Conservation (phyloP, 176 grass and related monocot species). For the Musa itinerans region DNA sequence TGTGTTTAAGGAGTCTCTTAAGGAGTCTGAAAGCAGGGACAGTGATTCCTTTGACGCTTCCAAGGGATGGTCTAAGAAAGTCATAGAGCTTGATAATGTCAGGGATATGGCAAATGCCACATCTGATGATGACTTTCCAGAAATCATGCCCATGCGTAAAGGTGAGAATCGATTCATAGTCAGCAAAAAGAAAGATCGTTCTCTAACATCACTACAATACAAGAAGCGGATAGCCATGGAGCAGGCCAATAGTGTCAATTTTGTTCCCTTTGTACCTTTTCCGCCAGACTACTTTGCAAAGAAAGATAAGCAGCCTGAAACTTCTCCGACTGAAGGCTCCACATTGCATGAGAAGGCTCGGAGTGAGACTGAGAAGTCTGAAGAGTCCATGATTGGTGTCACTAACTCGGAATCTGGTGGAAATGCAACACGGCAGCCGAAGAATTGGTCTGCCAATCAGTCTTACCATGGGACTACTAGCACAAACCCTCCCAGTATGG, state of each 20-base stretch:
- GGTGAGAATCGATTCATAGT: constrained; percentile 83
- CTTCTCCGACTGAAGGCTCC: constrained; percentile 29
- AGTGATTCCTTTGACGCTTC: constrained; percentile 18
- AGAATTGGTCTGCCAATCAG: constrained; percentile 21
- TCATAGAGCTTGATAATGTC: constrained; percentile 26
- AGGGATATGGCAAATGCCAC: constrained; percentile 27
- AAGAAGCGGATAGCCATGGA: constrained; percentile 64
- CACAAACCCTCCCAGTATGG: constrained; percentile 19
- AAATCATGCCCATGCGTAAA: constrained; percentile 79
- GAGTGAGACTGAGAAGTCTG: neutral
- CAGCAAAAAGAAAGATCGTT: constrained; percentile 84
- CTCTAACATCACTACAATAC: constrained; percentile 60
- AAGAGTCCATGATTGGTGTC: neutral
- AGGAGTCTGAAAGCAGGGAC: neutral
- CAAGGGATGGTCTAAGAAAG: constrained; percentile 41
- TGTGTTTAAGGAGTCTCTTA: neutral
- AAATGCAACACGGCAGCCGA: constrained; percentile 16
- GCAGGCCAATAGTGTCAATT: constrained; percentile 56
- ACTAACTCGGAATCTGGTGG: constrained; percentile 13
- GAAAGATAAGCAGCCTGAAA: constrained; percentile 46
- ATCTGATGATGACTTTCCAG: constrained; percentile 49
- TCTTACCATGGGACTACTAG: constrained; percentile 21
- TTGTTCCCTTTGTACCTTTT: constrained; percentile 83
- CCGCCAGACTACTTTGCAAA: constrained; percentile 89
- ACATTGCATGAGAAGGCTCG: constrained; percentile 13